These are phyloP conservation scores for Trypanosoma vivax DNA, from an alignment of 208 protist species.

Conservation along the genomic window DNA sequence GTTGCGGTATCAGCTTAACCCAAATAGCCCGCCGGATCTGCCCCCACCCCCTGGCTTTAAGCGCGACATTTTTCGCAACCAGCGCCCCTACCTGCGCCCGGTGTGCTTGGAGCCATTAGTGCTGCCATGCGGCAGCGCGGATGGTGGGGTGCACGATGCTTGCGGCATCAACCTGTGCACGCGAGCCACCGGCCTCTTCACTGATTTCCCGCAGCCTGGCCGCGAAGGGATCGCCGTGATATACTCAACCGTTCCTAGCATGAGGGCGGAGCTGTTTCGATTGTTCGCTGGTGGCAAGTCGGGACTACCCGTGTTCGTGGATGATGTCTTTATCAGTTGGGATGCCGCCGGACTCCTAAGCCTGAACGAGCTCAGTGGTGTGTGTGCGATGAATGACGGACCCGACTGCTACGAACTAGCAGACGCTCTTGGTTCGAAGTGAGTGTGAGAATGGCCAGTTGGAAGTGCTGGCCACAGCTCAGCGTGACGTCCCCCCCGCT, in stretches of 20 bases:
- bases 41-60: too few species aligned
- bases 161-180: constrained; percentile 17
- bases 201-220: neutral
- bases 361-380: constrained; percentile 10
- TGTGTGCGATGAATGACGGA: constrained; percentile 3
- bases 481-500: too few species aligned
- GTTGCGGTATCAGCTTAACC: too few species aligned
- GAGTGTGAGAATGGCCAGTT: too few species aligned
- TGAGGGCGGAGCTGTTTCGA: neutral
- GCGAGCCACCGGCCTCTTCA: constrained; percentile 9
- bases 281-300: neutral
- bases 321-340: constrained; percentile 20
- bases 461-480: too few species aligned
- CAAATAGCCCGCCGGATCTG: too few species aligned
- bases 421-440: too few species aligned
- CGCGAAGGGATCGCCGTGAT: neutral
- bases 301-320: constrained; percentile 10
- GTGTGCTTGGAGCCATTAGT: neutral
- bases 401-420: neutral
- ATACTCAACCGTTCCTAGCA: constrained; percentile 11
- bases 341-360: constrained; percentile 16
- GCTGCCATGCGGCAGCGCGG: neutral
- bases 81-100: too few species aligned
- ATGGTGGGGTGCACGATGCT: neutral
- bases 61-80: too few species aligned